Conservation (phyloP, 768 basidiomycete genomes). For the Trametes maxima region DNA sequence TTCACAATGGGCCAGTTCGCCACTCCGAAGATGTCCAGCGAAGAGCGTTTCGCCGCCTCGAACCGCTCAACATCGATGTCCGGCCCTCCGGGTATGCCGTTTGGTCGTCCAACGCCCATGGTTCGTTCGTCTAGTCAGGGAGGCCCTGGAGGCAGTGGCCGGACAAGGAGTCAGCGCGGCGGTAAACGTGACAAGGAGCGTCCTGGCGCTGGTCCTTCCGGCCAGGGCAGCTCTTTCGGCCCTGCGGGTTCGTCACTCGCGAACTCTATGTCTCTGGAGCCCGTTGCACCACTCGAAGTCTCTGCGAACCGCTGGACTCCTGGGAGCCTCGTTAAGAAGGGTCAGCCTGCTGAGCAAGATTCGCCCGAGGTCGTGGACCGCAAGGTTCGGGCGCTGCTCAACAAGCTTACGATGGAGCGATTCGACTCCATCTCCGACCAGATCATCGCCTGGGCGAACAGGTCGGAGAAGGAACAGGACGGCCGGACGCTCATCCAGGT, state of each 20-base stretch:
- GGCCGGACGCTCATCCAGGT: slow-evolving; percentile 94
- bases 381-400: slow-evolving; percentile 88
- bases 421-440: slow-evolving; percentile 96
- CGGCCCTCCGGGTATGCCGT: slow-evolving; percentile 48
- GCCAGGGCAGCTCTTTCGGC: slow-evolving; percentile 21
- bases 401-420: slow-evolving; percentile 96
- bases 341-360: slow-evolving; percentile 46
- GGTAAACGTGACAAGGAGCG: slow-evolving; percentile 68
- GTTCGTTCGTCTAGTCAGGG: slow-evolving; percentile 58
- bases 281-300: slow-evolving; percentile 73
- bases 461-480: slow-evolving; percentile 88
- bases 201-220: slow-evolving; percentile 35
- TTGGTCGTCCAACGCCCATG: slow-evolving; percentile 57
- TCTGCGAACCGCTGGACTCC: slow-evolving; percentile 87
- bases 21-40: slow-evolving; percentile 66
- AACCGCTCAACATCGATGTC: slow-evolving; percentile 61
- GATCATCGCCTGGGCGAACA: slow-evolving; percentile 95
- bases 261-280: slow-evolving; percentile 48
- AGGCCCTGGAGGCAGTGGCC: slow-evolving; percentile 54
- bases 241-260: slow-evolving; percentile 30
- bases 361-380: slow-evolving; percentile 88
- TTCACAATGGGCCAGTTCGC: slow-evolving; percentile 73
- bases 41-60: slow-evolving; percentile 63
- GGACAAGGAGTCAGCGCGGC: slow-evolving; percentile 84
- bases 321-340: slow-evolving; percentile 43